Percentiles rank a stretch among this genome's conserved stretches.
Evolutionary conservation across 768 basidiomycete species (phyloP).

Genomic region (Kwoniella heveanensis): DNA sequence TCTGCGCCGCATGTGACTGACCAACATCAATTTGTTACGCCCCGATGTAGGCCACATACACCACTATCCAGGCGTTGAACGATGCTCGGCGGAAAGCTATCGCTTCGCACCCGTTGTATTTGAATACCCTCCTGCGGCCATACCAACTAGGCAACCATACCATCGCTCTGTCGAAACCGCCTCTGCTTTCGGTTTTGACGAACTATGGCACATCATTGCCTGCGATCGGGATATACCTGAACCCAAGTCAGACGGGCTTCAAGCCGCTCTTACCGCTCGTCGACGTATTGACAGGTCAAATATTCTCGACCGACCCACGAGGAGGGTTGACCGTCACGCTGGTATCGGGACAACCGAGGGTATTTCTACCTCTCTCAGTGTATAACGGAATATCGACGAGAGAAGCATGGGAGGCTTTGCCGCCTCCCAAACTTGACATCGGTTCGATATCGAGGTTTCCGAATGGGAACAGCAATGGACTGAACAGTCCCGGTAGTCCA

Average conservation of each 20-base stretch:
- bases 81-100: slow-evolving; percentile 37
- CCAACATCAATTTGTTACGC: slow-evolving; percentile 16
- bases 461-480: background rate
- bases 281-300: slow-evolving; percentile 43
- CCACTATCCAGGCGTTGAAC: slow-evolving; percentile 41
- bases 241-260: slow-evolving; percentile 33
- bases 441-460: background rate
- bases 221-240: slow-evolving; percentile 29
- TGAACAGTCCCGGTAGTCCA: slow-evolving; percentile 21
- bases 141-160: slow-evolving; percentile 37
- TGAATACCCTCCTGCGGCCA: slow-evolving; percentile 35
- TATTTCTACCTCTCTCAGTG: slow-evolving; percentile 40
- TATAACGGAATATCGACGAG: slow-evolving; percentile 20
- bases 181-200: slow-evolving; percentile 45
- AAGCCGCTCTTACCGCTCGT: slow-evolving; percentile 45
- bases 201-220: slow-evolving; percentile 45
- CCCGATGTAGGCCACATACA: background rate
- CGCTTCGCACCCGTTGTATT: slow-evolving; percentile 38
- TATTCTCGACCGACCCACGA: slow-evolving; percentile 38
- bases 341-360: slow-evolving; percentile 43
- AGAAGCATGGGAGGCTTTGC: slow-evolving; percentile 17
- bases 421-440: slow-evolving; percentile 7
- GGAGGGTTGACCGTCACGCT: slow-evolving; percentile 43
- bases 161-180: slow-evolving; percentile 47
- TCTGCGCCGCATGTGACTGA: background rate